Evolutionary conservation across 257 asterid genomes (phyloP).

Genomic region (Perilla frutescens): DNA sequence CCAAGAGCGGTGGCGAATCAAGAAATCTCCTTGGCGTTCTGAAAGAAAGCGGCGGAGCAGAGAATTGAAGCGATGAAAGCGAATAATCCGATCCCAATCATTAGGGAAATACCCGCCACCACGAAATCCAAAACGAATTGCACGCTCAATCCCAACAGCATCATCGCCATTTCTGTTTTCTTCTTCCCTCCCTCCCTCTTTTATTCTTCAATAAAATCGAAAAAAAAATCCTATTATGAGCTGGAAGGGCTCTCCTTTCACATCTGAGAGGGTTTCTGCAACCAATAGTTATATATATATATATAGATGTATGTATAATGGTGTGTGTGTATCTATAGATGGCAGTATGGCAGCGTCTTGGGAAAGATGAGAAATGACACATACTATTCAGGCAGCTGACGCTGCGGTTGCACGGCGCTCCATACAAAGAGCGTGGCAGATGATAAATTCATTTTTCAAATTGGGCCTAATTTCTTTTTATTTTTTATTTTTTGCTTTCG

Average conservation of each 20-base stretch:
- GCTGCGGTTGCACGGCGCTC: conserved; percentile 42
- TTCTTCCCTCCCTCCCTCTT: not conserved
- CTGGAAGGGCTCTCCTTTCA: conserved; percentile 13
- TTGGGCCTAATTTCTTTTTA: conserved; percentile 16
- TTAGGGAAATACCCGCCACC: conserved; percentile 84
- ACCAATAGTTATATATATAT: not conserved
- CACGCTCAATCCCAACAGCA: conserved; percentile 67
- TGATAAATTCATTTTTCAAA: not conserved
- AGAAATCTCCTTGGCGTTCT: conserved; percentile 72
- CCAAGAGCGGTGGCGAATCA: conserved; percentile 5
- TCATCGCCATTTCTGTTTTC: conserved; percentile 37
- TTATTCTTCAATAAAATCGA: conserved; percentile 21
- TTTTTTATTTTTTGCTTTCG: not conserved
- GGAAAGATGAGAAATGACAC: conserved; percentile 48
- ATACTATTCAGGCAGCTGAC: conserved; percentile 39
- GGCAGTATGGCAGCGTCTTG: conserved; percentile 46
- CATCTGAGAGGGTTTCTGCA: conserved; percentile 5
- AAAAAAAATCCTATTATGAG: not conserved
- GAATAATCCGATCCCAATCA: conserved; percentile 86
- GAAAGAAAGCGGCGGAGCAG: conserved; percentile 92
- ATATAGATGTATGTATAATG: not conserved
- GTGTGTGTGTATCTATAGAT: not conserved
- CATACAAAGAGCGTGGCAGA: conserved; percentile 35
- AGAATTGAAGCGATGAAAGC: conserved; percentile 84
- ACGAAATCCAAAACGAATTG: conserved; percentile 83